Conservation (phyloP, 2,329 filamentous ascomycete species). For the Clonostachys rosea region DNA sequence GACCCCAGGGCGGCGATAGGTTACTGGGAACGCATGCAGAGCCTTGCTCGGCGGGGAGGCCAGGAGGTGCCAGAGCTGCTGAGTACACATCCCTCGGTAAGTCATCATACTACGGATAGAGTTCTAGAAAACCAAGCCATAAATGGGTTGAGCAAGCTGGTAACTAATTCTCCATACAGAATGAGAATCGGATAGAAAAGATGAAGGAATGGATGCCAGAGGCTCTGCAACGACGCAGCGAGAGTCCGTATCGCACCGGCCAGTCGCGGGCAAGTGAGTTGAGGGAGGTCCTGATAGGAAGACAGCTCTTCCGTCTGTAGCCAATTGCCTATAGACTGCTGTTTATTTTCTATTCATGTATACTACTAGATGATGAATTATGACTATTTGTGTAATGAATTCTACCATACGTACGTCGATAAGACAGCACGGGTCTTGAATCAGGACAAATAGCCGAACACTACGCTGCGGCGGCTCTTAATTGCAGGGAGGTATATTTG, state of each 20-base stretch:
- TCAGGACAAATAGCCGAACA: no score
- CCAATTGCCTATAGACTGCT: no score
- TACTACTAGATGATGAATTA: no score
- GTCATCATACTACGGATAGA: constrained; percentile 12
- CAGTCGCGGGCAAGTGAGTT: constrained; percentile 48
- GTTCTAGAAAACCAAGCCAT: no score
- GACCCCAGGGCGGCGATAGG: constrained; percentile 61
- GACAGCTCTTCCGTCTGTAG: not conserved
- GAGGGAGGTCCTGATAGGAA: constrained; percentile 32
- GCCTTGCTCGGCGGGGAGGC: constrained; percentile 25
- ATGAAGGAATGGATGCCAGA: constrained; percentile 59
- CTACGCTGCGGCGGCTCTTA: no score
- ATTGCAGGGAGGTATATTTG: no score
- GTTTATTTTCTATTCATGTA: no score
- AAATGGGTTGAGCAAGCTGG: not conserved
- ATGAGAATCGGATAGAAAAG: constrained; percentile 58
- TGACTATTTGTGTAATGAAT: no score
- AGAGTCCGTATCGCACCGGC: constrained; percentile 47
- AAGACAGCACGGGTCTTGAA: no score
- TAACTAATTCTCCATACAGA: constrained; percentile 24
- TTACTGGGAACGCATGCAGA: constrained; percentile 66
- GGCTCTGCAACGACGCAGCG: constrained; percentile 46
- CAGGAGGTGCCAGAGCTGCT: constrained; percentile 64
- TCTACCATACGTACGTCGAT: no score
- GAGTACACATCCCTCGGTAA: constrained; percentile 70